A percentile compares a stretch with the other conserved stretches of the same genome.
phyloP scores from a whole-genome alignment of 208 protist species.

The Trypanosoma cruzi region DNA sequence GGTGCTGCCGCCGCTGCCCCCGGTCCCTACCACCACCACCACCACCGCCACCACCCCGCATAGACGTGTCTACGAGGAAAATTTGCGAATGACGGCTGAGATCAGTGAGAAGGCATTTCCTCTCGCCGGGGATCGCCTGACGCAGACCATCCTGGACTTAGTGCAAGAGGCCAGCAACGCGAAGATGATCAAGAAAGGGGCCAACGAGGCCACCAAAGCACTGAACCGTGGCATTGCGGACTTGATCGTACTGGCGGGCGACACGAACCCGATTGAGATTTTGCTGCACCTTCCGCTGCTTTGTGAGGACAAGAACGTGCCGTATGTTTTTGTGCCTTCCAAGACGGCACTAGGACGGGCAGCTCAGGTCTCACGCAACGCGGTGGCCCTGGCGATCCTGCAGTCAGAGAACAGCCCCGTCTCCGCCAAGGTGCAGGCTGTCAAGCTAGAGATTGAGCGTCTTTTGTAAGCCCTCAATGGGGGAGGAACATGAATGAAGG shows the following conservation, averaged over 20 bases:
- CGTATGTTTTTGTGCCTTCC: conserved; percentile 99
- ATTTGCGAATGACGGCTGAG: conserved; percentile 79
- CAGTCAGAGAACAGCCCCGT: conserved; percentile 97
- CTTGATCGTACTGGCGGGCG: conserved; percentile 99
- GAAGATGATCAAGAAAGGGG: conserved; percentile 99
- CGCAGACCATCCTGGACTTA: conserved; percentile 97
- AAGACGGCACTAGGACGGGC: conserved; percentile 98
- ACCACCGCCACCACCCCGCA: no score
- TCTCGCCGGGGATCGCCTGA: conserved; percentile 96
- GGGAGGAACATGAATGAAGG: not conserved
- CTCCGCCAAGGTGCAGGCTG: conserved; percentile 94
- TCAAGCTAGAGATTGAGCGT: conserved; percentile 98
- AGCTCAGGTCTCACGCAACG: conserved; percentile 98
- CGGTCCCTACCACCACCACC: no score
- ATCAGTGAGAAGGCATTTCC: conserved; percentile 99
- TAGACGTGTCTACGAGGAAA: not conserved
- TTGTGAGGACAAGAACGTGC: conserved; percentile 99
- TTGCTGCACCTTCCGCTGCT: conserved; percentile 99
- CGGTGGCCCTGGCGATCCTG: conserved; percentile 97
- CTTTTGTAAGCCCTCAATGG: conserved; percentile 87
- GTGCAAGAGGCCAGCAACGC: conserved; percentile 98
- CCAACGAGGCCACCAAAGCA: conserved; percentile 99
- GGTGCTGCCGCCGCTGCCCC: no score
- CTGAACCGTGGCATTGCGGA: conserved; percentile 99
- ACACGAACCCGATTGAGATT: conserved; percentile 99